Conservation (phyloP, 2,329 filamentous ascomycete species). For the Colletotrichum musicola region DNA sequence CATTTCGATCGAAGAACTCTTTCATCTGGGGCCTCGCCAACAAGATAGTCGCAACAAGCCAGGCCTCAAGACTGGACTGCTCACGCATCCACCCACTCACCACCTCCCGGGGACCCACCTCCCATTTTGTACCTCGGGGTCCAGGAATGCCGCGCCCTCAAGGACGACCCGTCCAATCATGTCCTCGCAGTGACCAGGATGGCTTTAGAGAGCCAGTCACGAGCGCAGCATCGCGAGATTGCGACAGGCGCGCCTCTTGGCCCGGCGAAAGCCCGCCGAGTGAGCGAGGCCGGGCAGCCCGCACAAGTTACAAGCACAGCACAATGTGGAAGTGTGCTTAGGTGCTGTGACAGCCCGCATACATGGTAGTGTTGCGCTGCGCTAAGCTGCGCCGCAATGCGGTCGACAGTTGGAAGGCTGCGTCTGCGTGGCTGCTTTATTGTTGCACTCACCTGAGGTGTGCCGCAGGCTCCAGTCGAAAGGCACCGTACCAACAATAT, state of each 20-base stretch:
- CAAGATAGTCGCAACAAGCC: no score
- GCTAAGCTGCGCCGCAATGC: slow-evolving; percentile 1
- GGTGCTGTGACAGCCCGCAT: not conserved
- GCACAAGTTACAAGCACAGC: not conserved
- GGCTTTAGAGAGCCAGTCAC: not conserved
- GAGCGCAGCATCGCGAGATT: not conserved
- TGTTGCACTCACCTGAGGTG: no score
- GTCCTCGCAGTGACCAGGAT: not conserved
- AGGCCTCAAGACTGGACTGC: no score
- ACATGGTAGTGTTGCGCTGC: not conserved
- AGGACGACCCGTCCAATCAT: not conserved
- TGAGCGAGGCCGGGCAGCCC: not conserved
- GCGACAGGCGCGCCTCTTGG: not conserved
- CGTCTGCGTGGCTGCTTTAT: no score
- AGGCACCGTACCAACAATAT: no score
- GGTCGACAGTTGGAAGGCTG: no score
- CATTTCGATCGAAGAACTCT: no score
- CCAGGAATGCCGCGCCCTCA: not conserved
- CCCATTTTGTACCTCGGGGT: not conserved
- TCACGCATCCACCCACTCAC: not conserved
- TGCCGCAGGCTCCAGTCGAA: no score
- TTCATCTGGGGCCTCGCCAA: no score
- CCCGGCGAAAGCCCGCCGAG: not conserved
- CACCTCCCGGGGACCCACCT: not conserved
- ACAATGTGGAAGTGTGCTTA: no score